Conservation (phyloP, 805 yeast genomes). For the Lipomyces sp. region DNA sequence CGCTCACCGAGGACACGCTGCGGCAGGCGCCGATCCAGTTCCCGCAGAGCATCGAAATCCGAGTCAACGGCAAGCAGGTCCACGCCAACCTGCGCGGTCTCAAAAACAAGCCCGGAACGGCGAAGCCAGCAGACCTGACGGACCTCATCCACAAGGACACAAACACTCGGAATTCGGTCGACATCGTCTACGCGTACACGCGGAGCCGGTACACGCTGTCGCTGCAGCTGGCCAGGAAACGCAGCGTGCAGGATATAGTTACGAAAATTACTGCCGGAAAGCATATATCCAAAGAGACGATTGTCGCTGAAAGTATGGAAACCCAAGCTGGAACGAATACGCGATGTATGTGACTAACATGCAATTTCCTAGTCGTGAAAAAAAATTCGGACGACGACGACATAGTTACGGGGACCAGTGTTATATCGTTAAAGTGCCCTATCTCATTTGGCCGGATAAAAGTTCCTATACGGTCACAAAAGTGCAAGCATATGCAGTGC, state of each 20-base stretch:
- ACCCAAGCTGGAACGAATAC: too few species aligned
- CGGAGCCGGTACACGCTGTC: conserved; percentile 50
- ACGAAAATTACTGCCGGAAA: conserved; percentile 45
- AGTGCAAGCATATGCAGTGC: conserved; percentile 81
- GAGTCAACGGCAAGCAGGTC: conserved; percentile 51
- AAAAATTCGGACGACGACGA: conserved; percentile 64
- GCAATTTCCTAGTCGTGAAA: conserved; percentile 21
- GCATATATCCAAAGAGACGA: conserved; percentile 52
- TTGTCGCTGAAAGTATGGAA: conserved; percentile 47
- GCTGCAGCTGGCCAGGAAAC: conserved; percentile 56
- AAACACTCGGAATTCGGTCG: conserved; percentile 43
- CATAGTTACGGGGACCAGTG: conserved; percentile 60
- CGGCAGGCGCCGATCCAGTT: conserved; percentile 47
- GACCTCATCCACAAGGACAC: conserved; percentile 37
- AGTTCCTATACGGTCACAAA: conserved; percentile 65
- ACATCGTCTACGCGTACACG: conserved; percentile 58
- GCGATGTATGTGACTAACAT: too few species aligned
- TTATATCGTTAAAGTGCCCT: conserved; percentile 73
- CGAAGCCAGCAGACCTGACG: conserved; percentile 78
- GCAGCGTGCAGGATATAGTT: conserved; percentile 45
- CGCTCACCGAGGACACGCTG: conserved; percentile 24
- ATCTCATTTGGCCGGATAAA: conserved; percentile 66
- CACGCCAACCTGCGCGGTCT: conserved; percentile 66
- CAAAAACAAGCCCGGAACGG: conserved; percentile 72
- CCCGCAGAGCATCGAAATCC: conserved; percentile 70